Evolutionary conservation across 1,139 yeast species (phyloP).

Genomic region (Wickerhamiella infanticola): DNA sequence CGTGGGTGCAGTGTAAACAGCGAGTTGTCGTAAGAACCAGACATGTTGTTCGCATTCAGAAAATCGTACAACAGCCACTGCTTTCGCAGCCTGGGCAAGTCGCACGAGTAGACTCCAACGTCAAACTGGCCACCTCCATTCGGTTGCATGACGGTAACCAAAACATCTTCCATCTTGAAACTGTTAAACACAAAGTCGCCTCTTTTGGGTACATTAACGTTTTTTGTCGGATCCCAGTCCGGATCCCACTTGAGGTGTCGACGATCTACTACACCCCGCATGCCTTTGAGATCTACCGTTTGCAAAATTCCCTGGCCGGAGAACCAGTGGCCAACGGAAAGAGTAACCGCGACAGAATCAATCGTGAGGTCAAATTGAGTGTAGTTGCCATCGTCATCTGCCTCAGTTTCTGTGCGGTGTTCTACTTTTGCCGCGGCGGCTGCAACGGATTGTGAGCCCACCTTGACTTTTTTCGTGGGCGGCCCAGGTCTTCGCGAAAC

Average conservation of each 20-base stretch:
- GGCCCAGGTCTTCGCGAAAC: constrained; percentile 66
- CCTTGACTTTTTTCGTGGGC: constrained; percentile 27
- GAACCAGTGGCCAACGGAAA: constrained; percentile 75
- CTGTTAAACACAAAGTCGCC: constrained; percentile 90
- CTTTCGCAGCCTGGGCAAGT: constrained; percentile 60
- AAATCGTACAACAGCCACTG: constrained; percentile 89
- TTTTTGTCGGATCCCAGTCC: constrained; percentile 68
- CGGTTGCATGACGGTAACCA: constrained; percentile 73
- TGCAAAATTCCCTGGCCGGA: constrained; percentile 79
- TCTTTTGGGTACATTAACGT: constrained; percentile 54
- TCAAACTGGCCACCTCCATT: constrained; percentile 59
- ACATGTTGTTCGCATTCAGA: constrained; percentile 66
- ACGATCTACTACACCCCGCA: constrained; percentile 84
- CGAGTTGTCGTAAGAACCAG: constrained; percentile 88
- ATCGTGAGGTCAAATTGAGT: constrained; percentile 88
- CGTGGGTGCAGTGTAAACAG: constrained; percentile 79
- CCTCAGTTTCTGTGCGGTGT: constrained; percentile 17
- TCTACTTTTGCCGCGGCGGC: constrained; percentile 31
- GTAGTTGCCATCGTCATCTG: constrained; percentile 75
- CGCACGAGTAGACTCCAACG: constrained; percentile 55
- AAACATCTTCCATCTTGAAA: constrained; percentile 65
- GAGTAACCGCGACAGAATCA: constrained; percentile 66
- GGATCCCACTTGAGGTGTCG: constrained; percentile 75
- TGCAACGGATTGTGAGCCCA: constrained; percentile 64
- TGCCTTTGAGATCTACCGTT: constrained; percentile 66